A percentile compares a stretch with the other conserved stretches of the same genome.
Conservation (phyloP, 108 stramenopile genomes). For the Cyclotella cryptica region DNA sequence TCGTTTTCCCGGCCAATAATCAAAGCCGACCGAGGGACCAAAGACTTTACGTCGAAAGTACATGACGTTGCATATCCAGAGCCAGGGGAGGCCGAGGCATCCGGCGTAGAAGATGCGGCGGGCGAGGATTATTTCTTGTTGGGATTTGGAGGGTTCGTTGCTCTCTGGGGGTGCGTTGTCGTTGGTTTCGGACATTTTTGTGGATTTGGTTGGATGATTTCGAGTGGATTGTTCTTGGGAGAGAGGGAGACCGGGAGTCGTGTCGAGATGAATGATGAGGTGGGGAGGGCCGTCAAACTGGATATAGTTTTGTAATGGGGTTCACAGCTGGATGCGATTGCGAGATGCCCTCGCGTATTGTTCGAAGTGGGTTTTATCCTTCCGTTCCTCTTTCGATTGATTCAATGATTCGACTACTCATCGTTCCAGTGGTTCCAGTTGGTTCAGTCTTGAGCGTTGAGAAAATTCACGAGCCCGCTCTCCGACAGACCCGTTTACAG, state of each 20-base stretch:
- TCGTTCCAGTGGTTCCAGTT: no score
- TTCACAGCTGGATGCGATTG: no score
- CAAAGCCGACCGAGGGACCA: constrained; percentile 40
- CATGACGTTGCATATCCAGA: constrained; percentile 85
- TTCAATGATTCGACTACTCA: no score
- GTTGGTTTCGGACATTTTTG: not conserved
- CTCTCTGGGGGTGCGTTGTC: constrained; percentile 14
- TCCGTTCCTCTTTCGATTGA: no score
- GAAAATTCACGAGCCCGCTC: no score
- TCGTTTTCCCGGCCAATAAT: constrained; percentile 48
- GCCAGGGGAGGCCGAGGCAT: constrained; percentile 85
- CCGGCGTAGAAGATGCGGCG: constrained; percentile 77
- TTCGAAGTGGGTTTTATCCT: no score
- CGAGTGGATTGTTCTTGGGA: no score
- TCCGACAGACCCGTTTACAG: not conserved
- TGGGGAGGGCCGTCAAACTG: no score
- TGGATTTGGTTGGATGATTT: not conserved
- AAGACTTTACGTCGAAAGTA: constrained; percentile 52
- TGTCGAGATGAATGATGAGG: no score
- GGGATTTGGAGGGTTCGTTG: constrained; percentile 1
- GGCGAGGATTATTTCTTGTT: constrained; percentile 58
- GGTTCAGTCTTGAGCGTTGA: not conserved
- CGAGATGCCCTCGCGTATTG: no score
- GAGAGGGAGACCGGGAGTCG: no score
- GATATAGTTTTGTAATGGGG: no score